These are phyloP conservation scores for Turnera subulata DNA, from an alignment of 345 rosid species.

Conservation along the genomic window DNA sequence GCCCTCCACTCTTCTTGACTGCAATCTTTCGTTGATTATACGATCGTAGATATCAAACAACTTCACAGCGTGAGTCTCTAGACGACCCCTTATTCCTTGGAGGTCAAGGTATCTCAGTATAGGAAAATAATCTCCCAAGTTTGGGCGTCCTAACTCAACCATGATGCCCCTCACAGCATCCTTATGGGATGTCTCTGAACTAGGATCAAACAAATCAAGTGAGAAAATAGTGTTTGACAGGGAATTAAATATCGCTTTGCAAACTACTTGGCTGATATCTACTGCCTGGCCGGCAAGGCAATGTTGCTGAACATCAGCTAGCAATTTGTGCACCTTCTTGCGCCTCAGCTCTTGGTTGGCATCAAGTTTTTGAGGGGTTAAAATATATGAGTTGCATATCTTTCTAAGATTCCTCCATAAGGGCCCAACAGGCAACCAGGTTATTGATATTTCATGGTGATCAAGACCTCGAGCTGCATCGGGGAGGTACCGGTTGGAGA, in stretches of 20 bases:
- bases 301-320: slow-evolving; percentile 13
- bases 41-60: slow-evolving; percentile 23
- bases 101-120: too few species aligned
- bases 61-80: slow-evolving; percentile 16
- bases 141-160: too few species aligned
- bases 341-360: slow-evolving; percentile 15
- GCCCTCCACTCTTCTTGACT: slow-evolving; percentile 8
- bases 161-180: too few species aligned
- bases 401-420: slow-evolving; percentile 29
- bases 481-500: slow-evolving; percentile 11
- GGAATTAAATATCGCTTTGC: slow-evolving; percentile 16
- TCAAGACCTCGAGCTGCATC: slow-evolving; percentile 6
- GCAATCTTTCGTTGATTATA: slow-evolving; percentile 22
- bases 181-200: too few species aligned
- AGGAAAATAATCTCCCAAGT: too few species aligned
- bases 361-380: slow-evolving; percentile 24
- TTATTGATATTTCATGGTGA: slow-evolving; percentile 6
- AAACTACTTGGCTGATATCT: slow-evolving; percentile 30
- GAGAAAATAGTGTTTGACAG: slow-evolving; percentile 29
- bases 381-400: slow-evolving; percentile 23
- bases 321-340: slow-evolving; percentile 22
- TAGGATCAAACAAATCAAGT: slow-evolving; percentile 24
- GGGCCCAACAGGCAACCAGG: slow-evolving; percentile 11
- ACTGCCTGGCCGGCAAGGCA: slow-evolving; percentile 15
- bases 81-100: slow-evolving; percentile 20